Percentiles rank a stretch among this genome's conserved stretches.
phyloP scores from a whole-genome alignment of 2,329 filamentous ascomycete species.

The Chaetomiaceae sp. region DNA sequence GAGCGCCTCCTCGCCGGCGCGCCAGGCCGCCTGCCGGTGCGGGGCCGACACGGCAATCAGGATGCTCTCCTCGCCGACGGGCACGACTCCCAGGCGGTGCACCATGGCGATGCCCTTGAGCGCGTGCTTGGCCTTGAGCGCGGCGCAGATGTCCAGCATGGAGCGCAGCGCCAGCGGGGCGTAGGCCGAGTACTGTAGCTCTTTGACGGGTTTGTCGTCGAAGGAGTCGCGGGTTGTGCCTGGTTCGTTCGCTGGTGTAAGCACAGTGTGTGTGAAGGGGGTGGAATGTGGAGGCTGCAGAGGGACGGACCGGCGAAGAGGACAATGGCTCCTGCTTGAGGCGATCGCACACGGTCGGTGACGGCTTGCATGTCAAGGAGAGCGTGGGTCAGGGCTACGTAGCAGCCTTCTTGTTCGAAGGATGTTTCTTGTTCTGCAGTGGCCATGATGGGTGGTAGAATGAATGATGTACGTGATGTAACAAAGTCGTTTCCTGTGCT shows the following conservation, averaged over 20 bases:
- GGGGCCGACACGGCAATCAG: constrained; percentile 78
- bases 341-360: constrained; percentile 64
- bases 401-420: constrained; percentile 46
- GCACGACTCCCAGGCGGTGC: constrained; percentile 79
- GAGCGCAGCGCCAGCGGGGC: constrained; percentile 61
- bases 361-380: constrained; percentile 50
- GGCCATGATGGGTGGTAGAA: constrained; percentile 7
- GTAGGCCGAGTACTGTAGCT: constrained; percentile 72
- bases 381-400: constrained; percentile 62
- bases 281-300: background rate
- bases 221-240: constrained; percentile 76
- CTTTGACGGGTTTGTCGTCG: constrained; percentile 61
- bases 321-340: constrained; percentile 69
- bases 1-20: constrained; percentile 79
- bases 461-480: background rate
- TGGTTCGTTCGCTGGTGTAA: too few species aligned
- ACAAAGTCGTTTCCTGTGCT: too few species aligned
- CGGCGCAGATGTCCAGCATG: constrained; percentile 57
- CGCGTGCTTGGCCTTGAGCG: constrained; percentile 52
- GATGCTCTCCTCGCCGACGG: constrained; percentile 89
- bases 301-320: constrained; percentile 58
- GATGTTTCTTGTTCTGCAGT: constrained; percentile 35
- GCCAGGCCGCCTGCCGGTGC: constrained; percentile 81
- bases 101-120: constrained; percentile 71
- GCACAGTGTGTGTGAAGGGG: constrained; percentile 14